phyloP scores from a whole-genome alignment of 345 rosid genomes.

The Boechera divaricarpa region DNA sequence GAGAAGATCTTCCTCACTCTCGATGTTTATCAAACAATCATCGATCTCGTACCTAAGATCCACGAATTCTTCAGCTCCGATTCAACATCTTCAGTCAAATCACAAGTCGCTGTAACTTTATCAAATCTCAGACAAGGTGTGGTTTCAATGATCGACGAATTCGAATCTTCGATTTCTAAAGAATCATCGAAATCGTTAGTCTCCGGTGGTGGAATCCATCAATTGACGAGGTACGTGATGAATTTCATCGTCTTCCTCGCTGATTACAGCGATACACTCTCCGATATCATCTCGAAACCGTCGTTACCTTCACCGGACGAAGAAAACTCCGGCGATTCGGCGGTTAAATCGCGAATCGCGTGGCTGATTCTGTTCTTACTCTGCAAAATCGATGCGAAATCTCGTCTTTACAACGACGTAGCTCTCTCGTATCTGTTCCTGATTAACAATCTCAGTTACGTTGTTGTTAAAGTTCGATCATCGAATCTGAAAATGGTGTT shows the following conservation, averaged over 20 bases:
- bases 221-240: constrained; percentile 69
- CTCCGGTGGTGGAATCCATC: constrained; percentile 76
- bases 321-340: constrained; percentile 31
- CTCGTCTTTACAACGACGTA: constrained; percentile 60
- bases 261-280: constrained; percentile 56
- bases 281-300: constrained; percentile 54
- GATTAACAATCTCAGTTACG: constrained; percentile 70
- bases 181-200: constrained; percentile 55
- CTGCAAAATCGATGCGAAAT: constrained; percentile 70
- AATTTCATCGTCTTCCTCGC: constrained; percentile 64
- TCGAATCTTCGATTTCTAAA: constrained; percentile 65
- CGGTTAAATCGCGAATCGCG: constrained; percentile 51
- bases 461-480: constrained; percentile 59
- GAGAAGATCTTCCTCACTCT: constrained; percentile 77
- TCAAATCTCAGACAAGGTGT: constrained; percentile 57
- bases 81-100: constrained; percentile 50
- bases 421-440: constrained; percentile 69
- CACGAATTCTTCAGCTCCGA: constrained; percentile 57
- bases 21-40: constrained; percentile 64
- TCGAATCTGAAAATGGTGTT: constrained; percentile 55
- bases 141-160: constrained; percentile 55
- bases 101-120: constrained; percentile 51
- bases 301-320: constrained; percentile 48
- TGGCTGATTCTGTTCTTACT: constrained; percentile 69
- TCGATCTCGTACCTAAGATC: constrained; percentile 57